Evolutionary conservation across 306 rosid species (phyloP).

Genomic region (Lathyrus aphaca): DNA sequence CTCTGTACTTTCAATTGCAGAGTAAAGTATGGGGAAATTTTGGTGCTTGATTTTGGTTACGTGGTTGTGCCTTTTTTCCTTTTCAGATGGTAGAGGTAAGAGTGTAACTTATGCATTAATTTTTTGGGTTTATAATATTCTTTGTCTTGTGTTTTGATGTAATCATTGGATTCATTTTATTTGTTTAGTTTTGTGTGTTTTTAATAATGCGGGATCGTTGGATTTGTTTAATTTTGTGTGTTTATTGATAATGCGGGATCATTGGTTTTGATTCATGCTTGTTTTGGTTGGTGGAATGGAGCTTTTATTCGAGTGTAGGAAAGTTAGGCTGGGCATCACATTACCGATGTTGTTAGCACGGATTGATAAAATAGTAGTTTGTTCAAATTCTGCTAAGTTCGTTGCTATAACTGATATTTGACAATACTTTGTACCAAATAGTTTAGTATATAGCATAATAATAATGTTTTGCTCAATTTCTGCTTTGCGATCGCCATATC

Average conservation of each 20-base stretch:
- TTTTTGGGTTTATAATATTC: neutral
- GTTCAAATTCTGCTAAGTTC: neutral
- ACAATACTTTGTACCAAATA: neutral
- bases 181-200: neutral
- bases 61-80: constrained; percentile 44
- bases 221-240: constrained; percentile 6
- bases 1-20: constrained; percentile 36
- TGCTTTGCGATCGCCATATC: neutral
- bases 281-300: constrained; percentile 6
- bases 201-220: constrained; percentile 1
- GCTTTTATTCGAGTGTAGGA: neutral
- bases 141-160: neutral
- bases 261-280: neutral
- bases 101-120: constrained; percentile 13
- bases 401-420: neutral
- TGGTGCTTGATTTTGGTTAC: constrained; percentile 55
- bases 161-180: constrained; percentile 3
- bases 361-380: neutral
- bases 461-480: neutral
- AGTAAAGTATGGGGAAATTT: constrained; percentile 50
- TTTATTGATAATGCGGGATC: neutral
- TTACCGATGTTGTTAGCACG: too few species aligned
- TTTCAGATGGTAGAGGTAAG: constrained; percentile 67
- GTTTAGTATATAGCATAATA: neutral
- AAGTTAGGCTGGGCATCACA: neutral